These are phyloP conservation scores for Pascua sp. DNA, from an alignment of 1,284 basidiomycete genomes.

Conservation along the genomic window DNA sequence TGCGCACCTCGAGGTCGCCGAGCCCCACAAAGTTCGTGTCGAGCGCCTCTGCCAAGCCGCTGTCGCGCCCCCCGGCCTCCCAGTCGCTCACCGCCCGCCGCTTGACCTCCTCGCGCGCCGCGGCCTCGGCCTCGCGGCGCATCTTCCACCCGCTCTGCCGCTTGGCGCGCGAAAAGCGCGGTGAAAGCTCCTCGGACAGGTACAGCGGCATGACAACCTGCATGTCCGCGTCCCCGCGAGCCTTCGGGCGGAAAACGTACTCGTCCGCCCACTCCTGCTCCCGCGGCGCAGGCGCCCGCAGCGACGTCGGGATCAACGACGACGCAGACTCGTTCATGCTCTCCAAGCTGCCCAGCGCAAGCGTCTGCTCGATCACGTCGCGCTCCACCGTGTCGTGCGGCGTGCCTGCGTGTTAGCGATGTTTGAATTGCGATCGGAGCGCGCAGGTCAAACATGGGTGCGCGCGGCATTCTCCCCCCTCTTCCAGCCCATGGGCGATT, in stretches of 20 bases:
- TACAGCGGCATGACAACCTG: constrained; percentile 47
- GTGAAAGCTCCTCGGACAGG: constrained; percentile 45
- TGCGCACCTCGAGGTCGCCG: constrained; percentile 35
- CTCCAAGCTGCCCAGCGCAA: constrained; percentile 8
- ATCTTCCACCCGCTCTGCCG: constrained; percentile 32
- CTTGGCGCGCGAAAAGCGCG: constrained; percentile 44
- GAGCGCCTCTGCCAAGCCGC: constrained; percentile 28
- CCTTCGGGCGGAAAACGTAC: constrained; percentile 20
- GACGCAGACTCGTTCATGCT: not conserved
- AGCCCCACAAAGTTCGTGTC: constrained; percentile 29
- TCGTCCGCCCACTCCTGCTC: constrained; percentile 26
- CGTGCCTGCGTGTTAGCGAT: constrained; percentile 5
- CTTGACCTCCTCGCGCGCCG: constrained; percentile 21
- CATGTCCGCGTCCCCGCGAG: constrained; percentile 13
- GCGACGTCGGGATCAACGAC: constrained; percentile 17
- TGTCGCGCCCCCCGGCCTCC: constrained; percentile 40
- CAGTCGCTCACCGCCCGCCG: constrained; percentile 31
- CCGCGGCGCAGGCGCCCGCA: constrained; percentile 25
- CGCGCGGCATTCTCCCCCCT: too few relatives aligned
- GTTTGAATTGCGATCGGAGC: constrained; percentile 10
- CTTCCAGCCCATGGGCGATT: too few relatives aligned
- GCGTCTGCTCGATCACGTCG: constrained; percentile 8
- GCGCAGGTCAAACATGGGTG: not conserved
- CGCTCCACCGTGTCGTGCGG: constrained; percentile 21
- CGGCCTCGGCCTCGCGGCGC: constrained; percentile 26